A percentile compares a stretch with the other conserved stretches of the same genome.
Evolutionary conservation across 2,329 filamentous ascomycete genomes (phyloP).

Genomic region (Tolypocladium amazonense): DNA sequence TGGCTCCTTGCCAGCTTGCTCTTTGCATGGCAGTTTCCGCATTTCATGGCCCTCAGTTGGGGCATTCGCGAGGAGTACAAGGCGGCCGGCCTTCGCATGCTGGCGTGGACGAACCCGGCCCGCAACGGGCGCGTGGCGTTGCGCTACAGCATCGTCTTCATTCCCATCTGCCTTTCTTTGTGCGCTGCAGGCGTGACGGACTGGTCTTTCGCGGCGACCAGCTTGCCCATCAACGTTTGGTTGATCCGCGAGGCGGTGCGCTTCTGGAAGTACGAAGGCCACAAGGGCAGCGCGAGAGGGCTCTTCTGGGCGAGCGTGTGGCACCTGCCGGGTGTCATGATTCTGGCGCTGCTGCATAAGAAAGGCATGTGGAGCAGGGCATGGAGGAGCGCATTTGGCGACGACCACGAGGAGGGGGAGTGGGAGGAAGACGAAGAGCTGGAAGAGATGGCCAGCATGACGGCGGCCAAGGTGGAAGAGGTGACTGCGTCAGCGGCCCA

Average conservation of each 20-base stretch:
- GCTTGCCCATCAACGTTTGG: conserved; percentile 76
- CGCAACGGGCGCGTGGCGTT: conserved; percentile 81
- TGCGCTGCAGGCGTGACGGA: conserved; percentile 76
- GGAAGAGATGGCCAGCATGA: conserved; percentile 27
- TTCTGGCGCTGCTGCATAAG: conserved; percentile 85
- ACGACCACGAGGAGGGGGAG: conserved; percentile 45
- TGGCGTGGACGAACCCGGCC: conserved; percentile 78
- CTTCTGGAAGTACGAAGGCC: conserved; percentile 72
- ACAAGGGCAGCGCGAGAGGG: conserved; percentile 68
- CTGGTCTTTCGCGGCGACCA: conserved; percentile 73
- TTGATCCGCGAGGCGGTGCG: conserved; percentile 66
- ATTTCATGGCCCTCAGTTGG: conserved; percentile 93
- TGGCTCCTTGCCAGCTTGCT: conserved; percentile 80
- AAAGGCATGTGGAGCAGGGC: conserved; percentile 81
- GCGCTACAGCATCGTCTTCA: conserved; percentile 74
- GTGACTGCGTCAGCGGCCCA: neutral
- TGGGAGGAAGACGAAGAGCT: conserved; percentile 44
- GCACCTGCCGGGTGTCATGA: conserved; percentile 84
- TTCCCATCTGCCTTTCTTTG: conserved; percentile 74
- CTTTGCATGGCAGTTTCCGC: conserved; percentile 95
- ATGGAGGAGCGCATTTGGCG: conserved; percentile 58
- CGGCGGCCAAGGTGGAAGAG: conserved; percentile 14
- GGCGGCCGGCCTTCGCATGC: conserved; percentile 56
- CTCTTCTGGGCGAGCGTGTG: conserved; percentile 97
- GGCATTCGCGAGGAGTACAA: conserved; percentile 84